Evolutionary conservation across 2,329 filamentous ascomycete species (phyloP), one percentile per base, ranked within the genome.

Genomic region (Apiospora marii): DNA sequence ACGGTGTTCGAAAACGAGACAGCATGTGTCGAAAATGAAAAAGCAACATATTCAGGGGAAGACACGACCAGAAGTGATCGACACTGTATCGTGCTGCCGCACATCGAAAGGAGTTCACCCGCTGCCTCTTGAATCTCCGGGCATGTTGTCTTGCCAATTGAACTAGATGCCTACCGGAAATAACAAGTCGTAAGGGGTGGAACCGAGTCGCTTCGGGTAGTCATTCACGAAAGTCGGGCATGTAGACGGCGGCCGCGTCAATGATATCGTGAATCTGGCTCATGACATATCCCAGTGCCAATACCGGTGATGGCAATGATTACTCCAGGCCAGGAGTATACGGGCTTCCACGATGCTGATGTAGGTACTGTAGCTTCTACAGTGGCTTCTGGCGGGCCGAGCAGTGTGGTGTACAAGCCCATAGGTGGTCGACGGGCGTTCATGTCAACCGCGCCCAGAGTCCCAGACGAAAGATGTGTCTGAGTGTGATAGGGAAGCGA

Each of bases 31-130:
- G 34, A 22, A 4, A 41, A 61, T 10, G 41, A 22, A 64, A 41
- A 49, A 49, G 34, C 19, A 64, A 64, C 19, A 22, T 37, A 37
- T 34, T 41, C 58, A 64, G 58, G 58, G 58, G 58, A 14, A 64
- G 58, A 64, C 58, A 64, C 19, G 58, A 34, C 58, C 30, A n/a
- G 58, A 7, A 24, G 14, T 41, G 58, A 22, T 13, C 41, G 58
- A 64, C 58, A 64, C 58, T 41, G 58, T 64, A 30, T 24, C 58
- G n/a, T n/a, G 14, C n/a, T 37, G 10, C 30, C 12, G 30, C 8
- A 34, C 34, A 34, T 16, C 27, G 13, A 34, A 37, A 22, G 27
- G 10, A 64, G 58, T 22, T 34, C 58, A 22, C n/a, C 34, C 19
- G 34, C 34, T 24, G 58, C 19, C 16, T 41, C 58, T 22, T 27